Evolutionary conservation across 768 basidiomycete genomes (phyloP), one percentile per base, ranked within the genome.

Genomic region (Tremella fuciformis): DNA sequence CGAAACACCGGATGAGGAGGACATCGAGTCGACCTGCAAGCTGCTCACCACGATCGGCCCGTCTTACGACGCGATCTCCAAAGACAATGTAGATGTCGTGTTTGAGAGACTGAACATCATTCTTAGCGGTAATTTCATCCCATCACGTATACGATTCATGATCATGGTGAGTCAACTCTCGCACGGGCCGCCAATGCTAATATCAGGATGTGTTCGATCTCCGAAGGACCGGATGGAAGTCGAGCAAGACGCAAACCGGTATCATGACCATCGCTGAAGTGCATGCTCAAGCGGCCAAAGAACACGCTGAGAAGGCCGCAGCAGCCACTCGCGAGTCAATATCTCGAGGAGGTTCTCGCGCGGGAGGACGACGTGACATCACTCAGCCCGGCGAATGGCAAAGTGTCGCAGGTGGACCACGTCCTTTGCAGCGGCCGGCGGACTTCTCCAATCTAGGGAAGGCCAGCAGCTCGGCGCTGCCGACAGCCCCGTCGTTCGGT

Each of bases 1-100:
- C 57, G 86, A 91, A 66, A 89, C 90, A 70, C 96, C 92, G 0
- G 92, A 97, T 72, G 94, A 98, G 79, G 94, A 97, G 80, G 93
- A 96, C 73, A 88, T 99, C 63, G 94, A 98, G 82, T 89, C 87
- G 48, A 82, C 96, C 57, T 97, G 92, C 83, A 91, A 91, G 76
- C 83, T 98, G 54, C 77, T 99, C 53, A 83, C 87, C 19, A 97
- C 94, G 6, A 89, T 97, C 53, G 94, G 94, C 54, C 81, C 82
- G 55, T 80, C 83, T 16, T 84, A 97, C 53, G 96, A 98, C 69
- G 87, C 85, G 7, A 78, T 77, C 22, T 91, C 90, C 80, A 86
- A 89, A 26, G 86, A 85, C 15, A 88, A 90, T 69, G 88, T 98
- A 84, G 86, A 88, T 67, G 86, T 93, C 29, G 96, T 96, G 82